Conservation (phyloP, 805 yeast species). For the Wickerhamiella azymoides region DNA sequence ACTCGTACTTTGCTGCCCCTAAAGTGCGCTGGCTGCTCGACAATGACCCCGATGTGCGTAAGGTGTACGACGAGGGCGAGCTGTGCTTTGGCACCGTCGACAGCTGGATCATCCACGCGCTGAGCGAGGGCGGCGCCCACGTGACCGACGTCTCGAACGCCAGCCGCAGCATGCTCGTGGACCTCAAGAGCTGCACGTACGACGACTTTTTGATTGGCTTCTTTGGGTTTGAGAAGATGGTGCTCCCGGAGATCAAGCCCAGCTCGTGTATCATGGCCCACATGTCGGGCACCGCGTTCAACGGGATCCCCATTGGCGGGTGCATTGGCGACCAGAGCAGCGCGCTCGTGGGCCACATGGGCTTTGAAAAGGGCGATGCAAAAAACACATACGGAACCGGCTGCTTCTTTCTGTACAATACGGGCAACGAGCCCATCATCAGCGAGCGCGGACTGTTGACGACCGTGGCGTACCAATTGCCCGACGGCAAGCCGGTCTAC, state of each 20-base stretch:
- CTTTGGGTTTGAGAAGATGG: conserved; percentile 63
- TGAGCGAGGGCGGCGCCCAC: conserved; percentile 50
- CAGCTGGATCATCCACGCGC: conserved; percentile 79
- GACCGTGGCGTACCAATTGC: conserved; percentile 85
- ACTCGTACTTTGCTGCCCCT: conserved; percentile 84
- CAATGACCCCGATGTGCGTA: conserved; percentile 51
- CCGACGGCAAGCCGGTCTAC: conserved; percentile 56
- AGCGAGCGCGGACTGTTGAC: conserved; percentile 75
- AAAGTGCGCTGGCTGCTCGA: conserved; percentile 83
- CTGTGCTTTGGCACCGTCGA: conserved; percentile 90
- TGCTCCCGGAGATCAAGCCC: conserved; percentile 68
- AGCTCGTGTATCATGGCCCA: conserved; percentile 46
- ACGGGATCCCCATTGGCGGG: conserved; percentile 66
- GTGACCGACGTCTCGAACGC: conserved; percentile 88
- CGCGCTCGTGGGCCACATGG: conserved; percentile 84
- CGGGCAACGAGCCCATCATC: conserved; percentile 59
- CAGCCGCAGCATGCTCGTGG: conserved; percentile 80
- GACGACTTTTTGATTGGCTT: conserved; percentile 61
- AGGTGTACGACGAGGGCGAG: conserved; percentile 60
- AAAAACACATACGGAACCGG: conserved; percentile 97
- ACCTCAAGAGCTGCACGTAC: conserved; percentile 58
- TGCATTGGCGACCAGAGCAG: conserved; percentile 92
- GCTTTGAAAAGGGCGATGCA: conserved; percentile 70
- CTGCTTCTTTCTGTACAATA: conserved; percentile 76
- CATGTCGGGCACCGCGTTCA: conserved; percentile 12